A percentile compares a stretch with the other conserved stretches of the same genome.
These are phyloP conservation scores for Bipolaris sorokiniana DNA, from an alignment of 2,329 filamentous ascomycete genomes.

Conservation along the genomic window DNA sequence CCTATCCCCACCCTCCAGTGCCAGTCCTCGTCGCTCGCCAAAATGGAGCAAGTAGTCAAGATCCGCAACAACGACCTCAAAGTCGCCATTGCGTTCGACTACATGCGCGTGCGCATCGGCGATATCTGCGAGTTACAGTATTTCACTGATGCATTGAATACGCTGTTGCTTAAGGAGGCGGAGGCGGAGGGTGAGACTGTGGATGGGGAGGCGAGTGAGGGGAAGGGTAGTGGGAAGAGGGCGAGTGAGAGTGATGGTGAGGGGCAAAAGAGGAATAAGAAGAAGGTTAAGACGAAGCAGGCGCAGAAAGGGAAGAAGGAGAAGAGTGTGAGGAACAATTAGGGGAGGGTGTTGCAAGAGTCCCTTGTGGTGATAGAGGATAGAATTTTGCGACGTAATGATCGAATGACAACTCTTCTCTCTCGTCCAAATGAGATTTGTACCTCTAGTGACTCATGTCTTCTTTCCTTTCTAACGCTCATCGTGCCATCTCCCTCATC, in stretches of 20 bases:
- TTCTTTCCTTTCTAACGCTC: too few relatives aligned
- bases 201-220: conserved; percentile 20
- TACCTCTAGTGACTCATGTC: too few relatives aligned
- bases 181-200: conserved; percentile 23
- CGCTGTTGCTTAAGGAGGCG: conserved; percentile 56
- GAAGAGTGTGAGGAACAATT: conserved; percentile 42
- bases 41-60: conserved; percentile 45
- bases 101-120: conserved; percentile 74
- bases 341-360: not conserved
- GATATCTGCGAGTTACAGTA: conserved; percentile 71
- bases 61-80: conserved; percentile 61
- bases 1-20: conserved; percentile 17
- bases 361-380: too few relatives aligned
- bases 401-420: too few relatives aligned
- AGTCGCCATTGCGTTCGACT: conserved; percentile 77
- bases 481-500: too few relatives aligned
- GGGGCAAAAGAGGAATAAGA: conserved; percentile 27
- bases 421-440: too few relatives aligned
- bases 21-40: conserved; percentile 15
- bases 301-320: conserved; percentile 33
- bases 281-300: conserved; percentile 33
- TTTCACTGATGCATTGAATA: conserved; percentile 65
- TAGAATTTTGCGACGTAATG: too few relatives aligned
- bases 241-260: conserved; percentile 37
- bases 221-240: conserved; percentile 40